phyloP scores from a whole-genome alignment of 352 stramenopile species.

The Phytophthora rubi region DNA sequence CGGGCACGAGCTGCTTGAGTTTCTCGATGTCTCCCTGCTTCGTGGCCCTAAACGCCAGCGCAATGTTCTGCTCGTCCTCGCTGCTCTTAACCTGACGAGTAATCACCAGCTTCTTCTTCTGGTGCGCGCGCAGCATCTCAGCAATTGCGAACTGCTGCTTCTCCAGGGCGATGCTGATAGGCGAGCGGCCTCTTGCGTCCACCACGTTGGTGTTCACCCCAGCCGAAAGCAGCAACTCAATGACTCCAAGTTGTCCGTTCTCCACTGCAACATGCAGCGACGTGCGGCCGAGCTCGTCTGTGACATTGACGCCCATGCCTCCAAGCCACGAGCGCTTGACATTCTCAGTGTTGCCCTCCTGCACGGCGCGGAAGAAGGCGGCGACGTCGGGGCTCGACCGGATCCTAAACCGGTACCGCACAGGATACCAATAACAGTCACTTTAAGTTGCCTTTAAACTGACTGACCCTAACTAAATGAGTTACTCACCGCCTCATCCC shows the following conservation, averaged over 20 bases:
- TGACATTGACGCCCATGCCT: constrained; percentile 65
- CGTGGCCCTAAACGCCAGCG: constrained; percentile 61
- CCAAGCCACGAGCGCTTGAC: constrained; percentile 82
- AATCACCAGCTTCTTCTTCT: constrained; percentile 54
- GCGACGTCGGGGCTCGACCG: constrained; percentile 47
- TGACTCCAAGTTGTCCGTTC: constrained; percentile 67
- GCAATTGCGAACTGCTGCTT: constrained; percentile 60
- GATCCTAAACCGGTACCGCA: constrained; percentile 22
- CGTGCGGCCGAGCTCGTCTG: constrained; percentile 58
- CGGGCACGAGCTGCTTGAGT: constrained; percentile 61
- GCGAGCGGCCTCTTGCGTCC: constrained; percentile 60
- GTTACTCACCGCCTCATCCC: constrained; percentile 29
- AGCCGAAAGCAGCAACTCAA: constrained; percentile 79
- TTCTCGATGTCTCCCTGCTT: constrained; percentile 59
- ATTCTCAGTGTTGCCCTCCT: constrained; percentile 70
- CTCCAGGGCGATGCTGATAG: constrained; percentile 72
- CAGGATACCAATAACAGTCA: not conserved
- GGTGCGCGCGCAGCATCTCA: constrained; percentile 67
- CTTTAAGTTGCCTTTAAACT: constrained; percentile 15
- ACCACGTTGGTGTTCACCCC: constrained; percentile 66
- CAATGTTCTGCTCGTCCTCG: constrained; percentile 52
- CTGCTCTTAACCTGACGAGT: constrained; percentile 34
- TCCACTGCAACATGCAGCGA: constrained; percentile 84
- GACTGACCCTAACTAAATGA: not conserved
- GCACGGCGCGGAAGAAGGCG: constrained; percentile 65